phyloP scores from a whole-genome alignment of 495 filamentous ascomycete species.

The Hypoxylon cercidicola region DNA sequence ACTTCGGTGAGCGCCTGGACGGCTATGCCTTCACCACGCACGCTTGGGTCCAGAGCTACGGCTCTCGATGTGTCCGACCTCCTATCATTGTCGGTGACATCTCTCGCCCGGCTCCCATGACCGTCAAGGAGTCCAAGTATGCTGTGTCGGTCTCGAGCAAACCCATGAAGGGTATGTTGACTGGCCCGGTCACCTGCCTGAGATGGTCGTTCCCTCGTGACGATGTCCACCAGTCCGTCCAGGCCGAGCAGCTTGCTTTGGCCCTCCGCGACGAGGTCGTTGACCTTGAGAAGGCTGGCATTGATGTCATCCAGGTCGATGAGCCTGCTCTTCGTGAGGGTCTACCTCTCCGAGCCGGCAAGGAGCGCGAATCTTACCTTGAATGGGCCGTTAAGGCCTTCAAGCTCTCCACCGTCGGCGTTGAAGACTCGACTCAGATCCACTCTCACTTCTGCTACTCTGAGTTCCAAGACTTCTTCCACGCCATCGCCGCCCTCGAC shows the following conservation, averaged over 20 bases:
- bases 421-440: conserved; percentile 94
- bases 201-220: conserved; percentile 99
- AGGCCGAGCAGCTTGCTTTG: conserved; percentile 97
- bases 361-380: conserved; percentile 94
- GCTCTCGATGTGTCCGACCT: conserved; percentile 96
- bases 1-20: conserved; percentile 96
- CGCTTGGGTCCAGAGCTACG: conserved; percentile 98
- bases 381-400: conserved; percentile 97
- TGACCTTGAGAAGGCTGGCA: conserved; percentile 94
- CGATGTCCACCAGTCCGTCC: conserved; percentile 97
- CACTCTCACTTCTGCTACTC: conserved; percentile 99
- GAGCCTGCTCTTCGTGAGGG: conserved; percentile 99
- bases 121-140: conserved; percentile 99
- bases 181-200: conserved; percentile 97
- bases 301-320: conserved; percentile 98
- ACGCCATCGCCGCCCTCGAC: conserved; percentile 97
- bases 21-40: conserved; percentile 99
- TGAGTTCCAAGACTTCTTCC: conserved; percentile 99
- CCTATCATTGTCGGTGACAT: conserved; percentile 99
- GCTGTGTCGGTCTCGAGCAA: conserved; percentile 95
- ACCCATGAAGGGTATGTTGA: conserved; percentile 99
- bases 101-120: conserved; percentile 95
- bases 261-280: conserved; percentile 98
- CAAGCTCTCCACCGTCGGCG: conserved; percentile 90
- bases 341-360: conserved; percentile 91